Conservation (phyloP, 2,329 filamentous ascomycete species). For the Colletotrichum tofieldiae region DNA sequence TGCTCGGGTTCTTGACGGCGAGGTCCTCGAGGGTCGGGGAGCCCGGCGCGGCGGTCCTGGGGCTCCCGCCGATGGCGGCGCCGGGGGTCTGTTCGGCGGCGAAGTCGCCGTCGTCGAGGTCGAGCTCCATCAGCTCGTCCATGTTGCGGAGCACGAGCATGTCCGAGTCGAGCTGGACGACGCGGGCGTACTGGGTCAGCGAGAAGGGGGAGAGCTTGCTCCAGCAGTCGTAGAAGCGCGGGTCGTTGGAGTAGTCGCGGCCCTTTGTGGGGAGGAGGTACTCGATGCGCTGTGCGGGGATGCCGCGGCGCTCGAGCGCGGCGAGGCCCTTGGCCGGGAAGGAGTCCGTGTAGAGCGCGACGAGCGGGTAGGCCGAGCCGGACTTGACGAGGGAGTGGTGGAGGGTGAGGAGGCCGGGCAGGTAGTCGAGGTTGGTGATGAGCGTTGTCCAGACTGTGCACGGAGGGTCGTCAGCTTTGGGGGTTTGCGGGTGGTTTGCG, state of each 20-base stretch:
- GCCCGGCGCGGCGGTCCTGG: background rate
- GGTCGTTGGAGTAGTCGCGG: constrained; percentile 80
- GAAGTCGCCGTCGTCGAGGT: constrained; percentile 69
- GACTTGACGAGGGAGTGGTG: constrained; percentile 80
- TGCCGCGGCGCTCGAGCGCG: constrained; percentile 78
- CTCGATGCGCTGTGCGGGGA: constrained; percentile 78
- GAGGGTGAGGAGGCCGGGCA: constrained; percentile 86
- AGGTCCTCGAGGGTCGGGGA: constrained; percentile 27
- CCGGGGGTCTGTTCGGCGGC: constrained; percentile 35
- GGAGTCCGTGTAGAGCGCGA: constrained; percentile 86
- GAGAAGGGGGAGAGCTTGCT: constrained; percentile 87
- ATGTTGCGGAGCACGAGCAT: constrained; percentile 89
- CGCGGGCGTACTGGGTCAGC: constrained; percentile 81
- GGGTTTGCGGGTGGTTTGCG: background rate
- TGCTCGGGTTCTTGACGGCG: constrained; percentile 38
- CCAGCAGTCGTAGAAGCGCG: constrained; percentile 93
- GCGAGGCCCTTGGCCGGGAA: constrained; percentile 79
- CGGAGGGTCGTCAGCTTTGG: constrained; percentile 37
- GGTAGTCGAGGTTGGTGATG: constrained; percentile 88
- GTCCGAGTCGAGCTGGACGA: constrained; percentile 90
- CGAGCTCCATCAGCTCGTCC: constrained; percentile 92
- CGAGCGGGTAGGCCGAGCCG: constrained; percentile 80
- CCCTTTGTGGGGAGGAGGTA: constrained; percentile 80
- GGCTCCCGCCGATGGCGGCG: constrained; percentile 33
- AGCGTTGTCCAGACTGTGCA: constrained; percentile 85